Evolutionary conservation across 140 eudicot genomes (phyloP), one percentile per base, ranked within the genome.

Genomic region (Eryngium alpinum): DNA sequence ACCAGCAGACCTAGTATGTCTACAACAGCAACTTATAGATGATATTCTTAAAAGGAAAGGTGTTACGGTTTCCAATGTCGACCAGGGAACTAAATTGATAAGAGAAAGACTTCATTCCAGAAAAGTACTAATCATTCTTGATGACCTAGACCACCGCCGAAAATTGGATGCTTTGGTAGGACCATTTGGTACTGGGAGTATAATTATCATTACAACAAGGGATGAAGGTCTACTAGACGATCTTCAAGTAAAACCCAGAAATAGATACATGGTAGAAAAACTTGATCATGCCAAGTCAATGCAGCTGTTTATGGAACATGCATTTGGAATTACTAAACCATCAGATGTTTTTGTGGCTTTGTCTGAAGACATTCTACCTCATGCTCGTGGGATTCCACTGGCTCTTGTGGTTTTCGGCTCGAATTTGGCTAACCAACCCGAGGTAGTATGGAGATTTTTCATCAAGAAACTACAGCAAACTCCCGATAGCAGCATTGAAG

Each of bases 331-430:
- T 7, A 19, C 6, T 13, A 32, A 3, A 31, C 32, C 33, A 10
- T n/a, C 22, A 0, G 49, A 69, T 5, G 6, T 46, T 29, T 15
- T 69, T 13, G 33, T 38, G 44, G 14, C 17, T 5, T 16, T 69
- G 75, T 69, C 75, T 5, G 19, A 69, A 69, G 75, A 69, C 17
- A 28, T 69, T 69, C 6, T 69, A 18, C 2, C 9, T 29, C 13
- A 0, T 69, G 75, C 75, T 31, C 44, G 49, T 29, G 75, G 75
- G 22, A 24, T 69, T 32, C 75, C 43, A 14, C 17, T 69, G 75
- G 49, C 75, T 69, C 75, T 69, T 31, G 3, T 29, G 38, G 75
- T 69, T 69, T 69, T 38, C 33, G 75, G 75, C 25, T 69, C 75
- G 0, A n/a, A n/a, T 22, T 69, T 69, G 49, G 4, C 7, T 2